Base-by-base conservation (phyloP, 371 early-diverging fungal genomes). In the Lichtheimia ramosa region DNA sequence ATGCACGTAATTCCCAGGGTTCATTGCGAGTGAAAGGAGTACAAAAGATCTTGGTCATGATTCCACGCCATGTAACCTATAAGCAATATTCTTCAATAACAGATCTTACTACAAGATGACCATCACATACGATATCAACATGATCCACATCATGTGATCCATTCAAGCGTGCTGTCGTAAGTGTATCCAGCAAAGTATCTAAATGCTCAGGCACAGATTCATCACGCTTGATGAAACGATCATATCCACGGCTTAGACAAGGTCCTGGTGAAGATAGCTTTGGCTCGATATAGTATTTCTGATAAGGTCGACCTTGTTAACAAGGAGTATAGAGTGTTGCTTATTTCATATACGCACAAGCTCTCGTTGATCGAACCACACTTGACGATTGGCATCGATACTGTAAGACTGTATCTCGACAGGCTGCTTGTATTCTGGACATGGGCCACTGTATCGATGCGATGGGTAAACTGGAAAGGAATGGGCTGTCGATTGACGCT, bases 41-140 rank as follows among this genome's bases (percentile, higher is more conserved):
- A 54, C 83, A 83, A 56, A 93, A 68, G 7, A 97, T 74, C 61
- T 91, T 90, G 39, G 95, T 95, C 66, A 96, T 83, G 59, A 96
- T 90, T 8, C 97, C 97, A 25, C 97, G 79, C 81, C 78, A 81
- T 23, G 81, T 81, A 6, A 79, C 58, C 79, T 79, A 58, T 3
- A 23, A 46, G 24, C 43, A 54, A 18, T 12, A 27, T 10, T 10
- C 7, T 5, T 18, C 34, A 34, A 21, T 58, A 28, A 8, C 3
- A 21, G 13, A 43, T n/a, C 39, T 52, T 3, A 23, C 12, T 5
- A 54, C 1, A 8, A 5, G 18, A 20, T 58, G 23, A 8, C 4
- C 49, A 58, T 20, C 41, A 59, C 64, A 56, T 72, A 84, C 82
- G 76, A 83, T 73, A 75, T 77, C 70, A 56, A 64, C 74, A 40